Percentiles rank a stretch among this genome's conserved stretches.
phyloP scores from a whole-genome alignment of 768 basidiomycete genomes.

The Fomitopsis pulvina region DNA sequence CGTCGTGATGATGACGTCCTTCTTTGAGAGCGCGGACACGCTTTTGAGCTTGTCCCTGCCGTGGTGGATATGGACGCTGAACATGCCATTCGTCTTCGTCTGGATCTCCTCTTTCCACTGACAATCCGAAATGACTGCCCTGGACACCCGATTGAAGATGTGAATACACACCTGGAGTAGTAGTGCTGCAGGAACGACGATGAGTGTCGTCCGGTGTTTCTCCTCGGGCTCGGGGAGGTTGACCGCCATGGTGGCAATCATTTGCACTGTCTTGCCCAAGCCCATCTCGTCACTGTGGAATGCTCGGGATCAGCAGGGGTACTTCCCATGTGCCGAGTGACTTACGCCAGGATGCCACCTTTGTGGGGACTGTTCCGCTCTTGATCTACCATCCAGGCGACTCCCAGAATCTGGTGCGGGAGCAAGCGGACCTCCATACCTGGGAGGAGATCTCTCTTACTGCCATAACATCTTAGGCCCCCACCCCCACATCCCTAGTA shows the following conservation, averaged over 20 bases:
- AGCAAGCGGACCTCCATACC: slow-evolving; percentile 66
- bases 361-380: slow-evolving; percentile 40
- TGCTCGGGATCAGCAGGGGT: background rate
- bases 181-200: slow-evolving; percentile 73
- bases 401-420: slow-evolving; percentile 72
- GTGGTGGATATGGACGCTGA: slow-evolving; percentile 64
- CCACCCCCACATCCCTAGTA: too few species aligned
- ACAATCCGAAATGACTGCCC: background rate
- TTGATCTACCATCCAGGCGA: slow-evolving; percentile 71
- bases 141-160: background rate
- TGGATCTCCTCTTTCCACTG: slow-evolving; percentile 75
- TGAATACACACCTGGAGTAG: slow-evolving; percentile 48
- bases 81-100: slow-evolving; percentile 55
- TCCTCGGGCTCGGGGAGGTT: slow-evolving; percentile 49
- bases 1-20: slow-evolving; percentile 58
- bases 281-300: slow-evolving; percentile 61
- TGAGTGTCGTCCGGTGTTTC: slow-evolving; percentile 50
- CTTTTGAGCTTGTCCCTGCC: slow-evolving; percentile 31
- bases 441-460: slow-evolving; percentile 50
- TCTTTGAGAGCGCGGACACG: slow-evolving; percentile 1
- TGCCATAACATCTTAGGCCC: too few species aligned
- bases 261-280: slow-evolving; percentile 69
- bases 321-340: slow-evolving; percentile 1
- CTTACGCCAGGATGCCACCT: slow-evolving; percentile 61
- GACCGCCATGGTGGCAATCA: slow-evolving; percentile 72